These are phyloP conservation scores for Sclerotinia spermophila DNA, from an alignment of 2,329 filamentous ascomycete species.

Conservation along the genomic window DNA sequence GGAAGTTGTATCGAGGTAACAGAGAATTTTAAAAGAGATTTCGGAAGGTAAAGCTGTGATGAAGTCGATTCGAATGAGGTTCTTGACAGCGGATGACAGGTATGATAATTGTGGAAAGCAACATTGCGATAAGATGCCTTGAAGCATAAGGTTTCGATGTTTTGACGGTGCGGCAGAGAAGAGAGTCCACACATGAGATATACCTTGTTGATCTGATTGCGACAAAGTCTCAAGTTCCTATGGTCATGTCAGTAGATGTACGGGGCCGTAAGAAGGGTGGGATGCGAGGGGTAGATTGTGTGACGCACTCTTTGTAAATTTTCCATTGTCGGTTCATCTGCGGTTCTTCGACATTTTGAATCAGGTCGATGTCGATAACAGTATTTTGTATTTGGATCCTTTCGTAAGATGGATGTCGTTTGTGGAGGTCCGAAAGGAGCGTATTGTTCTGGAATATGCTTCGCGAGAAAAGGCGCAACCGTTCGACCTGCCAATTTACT, in stretches of 20 bases:
- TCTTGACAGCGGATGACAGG: slow-evolving; percentile 83
- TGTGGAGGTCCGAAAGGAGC: slow-evolving; percentile 63
- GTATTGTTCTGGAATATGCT: slow-evolving; percentile 87
- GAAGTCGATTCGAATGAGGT: slow-evolving; percentile 97
- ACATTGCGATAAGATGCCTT: slow-evolving; percentile 92
- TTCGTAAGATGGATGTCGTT: slow-evolving; percentile 39
- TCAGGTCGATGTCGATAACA: slow-evolving; percentile 95
- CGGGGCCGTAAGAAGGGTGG: not conserved
- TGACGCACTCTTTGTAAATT: slow-evolving; percentile 76
- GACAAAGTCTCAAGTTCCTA: slow-evolving; percentile 80
- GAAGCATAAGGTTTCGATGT: slow-evolving; percentile 92
- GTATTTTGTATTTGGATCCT: slow-evolving; percentile 76
- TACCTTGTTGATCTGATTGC: slow-evolving; percentile 85
- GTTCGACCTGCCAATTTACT: slow-evolving; percentile 34
- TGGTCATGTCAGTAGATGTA: slow-evolving; percentile 13
- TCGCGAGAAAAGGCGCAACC: slow-evolving; percentile 70
- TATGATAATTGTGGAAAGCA: slow-evolving; percentile 97
- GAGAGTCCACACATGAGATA: slow-evolving; percentile 95
- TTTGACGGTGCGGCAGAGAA: slow-evolving; percentile 94
- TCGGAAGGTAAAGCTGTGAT: slow-evolving; percentile 83
- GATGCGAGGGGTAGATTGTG: not conserved
- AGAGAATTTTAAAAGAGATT: slow-evolving; percentile 89
- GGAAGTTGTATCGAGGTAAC: slow-evolving; percentile 87
- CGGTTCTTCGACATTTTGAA: slow-evolving; percentile 86
- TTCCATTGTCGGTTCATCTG: slow-evolving; percentile 95